Percentiles rank a stretch among this genome's conserved stretches.
phyloP scores from a whole-genome alignment of 495 filamentous ascomycete species.

The Penicillium chermesinum region DNA sequence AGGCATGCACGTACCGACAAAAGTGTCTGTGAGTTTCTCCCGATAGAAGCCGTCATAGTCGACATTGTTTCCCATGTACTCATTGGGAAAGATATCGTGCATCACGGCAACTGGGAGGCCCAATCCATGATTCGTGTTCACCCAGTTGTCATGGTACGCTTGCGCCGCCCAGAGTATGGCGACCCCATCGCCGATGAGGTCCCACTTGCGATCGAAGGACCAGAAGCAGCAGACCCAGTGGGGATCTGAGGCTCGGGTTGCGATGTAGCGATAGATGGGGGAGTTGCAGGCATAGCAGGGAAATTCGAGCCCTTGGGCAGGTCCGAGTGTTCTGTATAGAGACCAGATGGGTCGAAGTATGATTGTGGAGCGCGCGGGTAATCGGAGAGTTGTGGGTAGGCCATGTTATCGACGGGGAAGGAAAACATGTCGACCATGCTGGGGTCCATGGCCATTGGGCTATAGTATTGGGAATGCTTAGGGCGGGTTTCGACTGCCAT shows the following conservation, averaged over 20 bases:
- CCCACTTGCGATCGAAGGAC: slow-evolving; percentile 61
- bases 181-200: slow-evolving; percentile 80
- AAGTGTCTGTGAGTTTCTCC: slow-evolving; percentile 57
- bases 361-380: slow-evolving; percentile 21
- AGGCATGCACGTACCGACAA: slow-evolving; percentile 71
- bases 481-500: slow-evolving; percentile 36
- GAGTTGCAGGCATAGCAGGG: slow-evolving; percentile 34
- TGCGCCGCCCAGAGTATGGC: slow-evolving; percentile 63
- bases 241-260: slow-evolving; percentile 44
- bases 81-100: slow-evolving; percentile 51
- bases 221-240: slow-evolving; percentile 69
- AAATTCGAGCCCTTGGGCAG: slow-evolving; percentile 30
- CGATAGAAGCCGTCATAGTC: slow-evolving; percentile 42
- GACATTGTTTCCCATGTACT: slow-evolving; percentile 30
- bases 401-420: slow-evolving; percentile 27
- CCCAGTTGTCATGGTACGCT: slow-evolving; percentile 56
- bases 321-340: slow-evolving; percentile 23
- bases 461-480: slow-evolving; percentile 32
- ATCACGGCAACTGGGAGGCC: slow-evolving; percentile 66
- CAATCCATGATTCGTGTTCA: slow-evolving; percentile 55
- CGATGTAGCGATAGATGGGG: slow-evolving; percentile 28
- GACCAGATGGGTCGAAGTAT: slow-evolving; percentile 24
- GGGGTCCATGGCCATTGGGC: slow-evolving; percentile 31
- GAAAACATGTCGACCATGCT: slow-evolving; percentile 30
- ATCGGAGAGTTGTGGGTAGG: slow-evolving; percentile 25